Conservation (phyloP, 2,329 filamentous ascomycete genomes). For the Sarocladium oryzae region DNA sequence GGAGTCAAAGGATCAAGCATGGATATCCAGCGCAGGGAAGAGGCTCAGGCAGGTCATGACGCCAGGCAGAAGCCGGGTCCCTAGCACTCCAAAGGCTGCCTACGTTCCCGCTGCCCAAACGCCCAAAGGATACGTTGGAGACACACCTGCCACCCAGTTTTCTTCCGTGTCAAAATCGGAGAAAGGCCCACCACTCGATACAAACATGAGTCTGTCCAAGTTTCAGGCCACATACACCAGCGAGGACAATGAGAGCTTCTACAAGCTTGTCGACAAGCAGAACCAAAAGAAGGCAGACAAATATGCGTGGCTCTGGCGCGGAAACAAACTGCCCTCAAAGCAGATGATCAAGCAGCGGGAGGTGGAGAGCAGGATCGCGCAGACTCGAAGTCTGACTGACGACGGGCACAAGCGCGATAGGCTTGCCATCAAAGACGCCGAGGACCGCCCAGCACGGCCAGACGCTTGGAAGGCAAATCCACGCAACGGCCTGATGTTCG, state of each 20-base stretch:
- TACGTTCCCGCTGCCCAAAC: conserved; percentile 38
- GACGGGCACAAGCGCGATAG: conserved; percentile 51
- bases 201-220: conserved; percentile 70
- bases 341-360: conserved; percentile 65
- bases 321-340: conserved; percentile 80
- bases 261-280: conserved; percentile 82
- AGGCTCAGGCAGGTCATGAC: conserved; percentile 76
- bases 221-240: conserved; percentile 95
- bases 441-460: conserved; percentile 68
- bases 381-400: conserved; percentile 41
- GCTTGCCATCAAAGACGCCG: conserved; percentile 58
- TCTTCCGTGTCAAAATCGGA: conserved; percentile 26
- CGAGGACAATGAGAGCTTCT: conserved; percentile 97
- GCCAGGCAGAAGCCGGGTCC: conserved; percentile 42
- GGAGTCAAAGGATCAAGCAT: conserved; percentile 74
- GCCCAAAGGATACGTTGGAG: conserved; percentile 60
- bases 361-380: conserved; percentile 46
- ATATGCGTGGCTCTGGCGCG: conserved; percentile 81
- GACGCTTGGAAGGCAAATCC: conserved; percentile 70
- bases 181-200: conserved; percentile 52
- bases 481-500: conserved; percentile 84
- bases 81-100: conserved; percentile 12
- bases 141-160: conserved; percentile 62
- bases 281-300: conserved; percentile 80
- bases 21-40: conserved; percentile 77